Conservation (phyloP, 441 rosid species). For the Oxalis stricta region DNA sequence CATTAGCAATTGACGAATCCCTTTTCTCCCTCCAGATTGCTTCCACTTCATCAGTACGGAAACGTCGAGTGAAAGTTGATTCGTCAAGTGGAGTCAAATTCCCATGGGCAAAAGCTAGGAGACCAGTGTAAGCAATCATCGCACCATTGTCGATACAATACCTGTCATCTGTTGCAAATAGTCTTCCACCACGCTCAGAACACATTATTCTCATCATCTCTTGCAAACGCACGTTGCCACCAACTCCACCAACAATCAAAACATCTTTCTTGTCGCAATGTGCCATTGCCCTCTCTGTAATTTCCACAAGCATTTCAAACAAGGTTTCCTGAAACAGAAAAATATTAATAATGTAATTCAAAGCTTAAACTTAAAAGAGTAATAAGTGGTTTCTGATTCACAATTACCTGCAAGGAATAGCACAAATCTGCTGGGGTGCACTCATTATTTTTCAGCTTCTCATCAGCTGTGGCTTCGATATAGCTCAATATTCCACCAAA, state of each 20-base stretch:
- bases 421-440: slow-evolving; percentile 92
- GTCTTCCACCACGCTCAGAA: slow-evolving; percentile 56
- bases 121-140: slow-evolving; percentile 91
- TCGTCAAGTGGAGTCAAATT: slow-evolving; percentile 62
- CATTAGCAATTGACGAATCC: too few species aligned
- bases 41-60: slow-evolving; percentile 82
- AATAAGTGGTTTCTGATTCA: too few species aligned
- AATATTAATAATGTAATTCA: too few species aligned
- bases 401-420: slow-evolving; percentile 81
- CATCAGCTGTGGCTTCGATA: slow-evolving; percentile 67
- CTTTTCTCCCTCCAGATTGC: slow-evolving; percentile 79
- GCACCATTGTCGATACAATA: slow-evolving; percentile 93
- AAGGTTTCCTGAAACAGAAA: slow-evolving; percentile 63
- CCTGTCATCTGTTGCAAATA: slow-evolving; percentile 83
- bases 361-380: too few species aligned
- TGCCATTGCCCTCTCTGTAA: slow-evolving; percentile 91
- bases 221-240: slow-evolving; percentile 88
- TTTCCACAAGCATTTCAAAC: slow-evolving; percentile 94
- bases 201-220: slow-evolving; percentile 97
- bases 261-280: slow-evolving; percentile 86
- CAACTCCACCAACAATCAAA: slow-evolving; percentile 86
- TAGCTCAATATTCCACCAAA: slow-evolving; percentile 89
- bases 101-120: slow-evolving; percentile 64
- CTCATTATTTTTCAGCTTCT: slow-evolving; percentile 69
- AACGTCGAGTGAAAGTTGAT: slow-evolving; percentile 80